These are phyloP conservation scores for Tylopilus vinaceipallidus DNA, from an alignment of 768 basidiomycete species.

Conservation along the genomic window DNA sequence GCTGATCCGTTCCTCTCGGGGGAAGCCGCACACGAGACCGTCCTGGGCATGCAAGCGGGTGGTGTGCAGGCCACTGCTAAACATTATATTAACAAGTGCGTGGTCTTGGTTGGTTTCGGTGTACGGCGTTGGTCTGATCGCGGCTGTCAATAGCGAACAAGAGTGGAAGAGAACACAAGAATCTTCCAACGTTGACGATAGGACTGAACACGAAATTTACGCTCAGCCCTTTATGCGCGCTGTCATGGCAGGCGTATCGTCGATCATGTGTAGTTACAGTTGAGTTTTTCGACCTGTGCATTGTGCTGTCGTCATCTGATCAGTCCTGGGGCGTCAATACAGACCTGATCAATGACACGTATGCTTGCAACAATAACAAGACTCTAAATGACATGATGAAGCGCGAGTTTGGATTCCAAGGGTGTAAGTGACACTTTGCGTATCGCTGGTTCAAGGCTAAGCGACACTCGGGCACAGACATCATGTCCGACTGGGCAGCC, in stretches of 20 bases:
- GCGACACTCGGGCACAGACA: slow-evolving; percentile 30
- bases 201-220: slow-evolving; percentile 56
- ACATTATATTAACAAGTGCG: slow-evolving; percentile 66
- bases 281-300: not conserved
- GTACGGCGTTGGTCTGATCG: not conserved
- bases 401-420: slow-evolving; percentile 64
- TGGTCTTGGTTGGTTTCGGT: not conserved
- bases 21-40: slow-evolving; percentile 72
- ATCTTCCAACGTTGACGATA: slow-evolving; percentile 40
- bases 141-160: slow-evolving; percentile 38
- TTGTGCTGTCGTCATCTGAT: not conserved
- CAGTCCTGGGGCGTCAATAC: slow-evolving; percentile 7
- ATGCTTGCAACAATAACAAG: slow-evolving; percentile 63
- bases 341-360: slow-evolving; percentile 59
- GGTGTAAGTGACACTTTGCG: slow-evolving; percentile 38
- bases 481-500: slow-evolving; percentile 64
- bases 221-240: slow-evolving; percentile 55
- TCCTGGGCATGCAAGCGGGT: slow-evolving; percentile 74
- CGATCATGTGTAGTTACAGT: slow-evolving; percentile 70
- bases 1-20: slow-evolving; percentile 85
- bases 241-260: slow-evolving; percentile 62
- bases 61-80: slow-evolving; percentile 90
- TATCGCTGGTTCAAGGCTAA: not conserved
- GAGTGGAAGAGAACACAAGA: slow-evolving; percentile 33
- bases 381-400: slow-evolving; percentile 61